These are phyloP conservation scores for Penicillium decumbens DNA, from an alignment of 2,329 filamentous ascomycete species.

Conservation along the genomic window DNA sequence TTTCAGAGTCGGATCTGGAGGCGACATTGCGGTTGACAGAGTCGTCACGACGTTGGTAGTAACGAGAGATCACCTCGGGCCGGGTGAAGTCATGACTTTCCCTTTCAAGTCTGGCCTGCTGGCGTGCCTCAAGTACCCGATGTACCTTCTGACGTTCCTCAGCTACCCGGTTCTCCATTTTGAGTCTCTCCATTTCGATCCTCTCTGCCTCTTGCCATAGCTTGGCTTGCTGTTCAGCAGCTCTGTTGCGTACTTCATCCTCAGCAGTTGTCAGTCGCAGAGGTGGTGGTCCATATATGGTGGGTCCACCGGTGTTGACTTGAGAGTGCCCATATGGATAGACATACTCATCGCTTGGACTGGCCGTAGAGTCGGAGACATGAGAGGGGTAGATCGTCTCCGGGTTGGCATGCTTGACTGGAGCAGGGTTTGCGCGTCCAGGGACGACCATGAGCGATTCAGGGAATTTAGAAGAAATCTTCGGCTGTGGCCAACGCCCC, in stretches of 20 bases:
- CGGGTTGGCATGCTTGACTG: not conserved
- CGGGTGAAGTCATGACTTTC: not conserved
- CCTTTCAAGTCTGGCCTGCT: not conserved
- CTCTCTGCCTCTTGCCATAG: not conserved
- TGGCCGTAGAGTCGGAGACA: not conserved
- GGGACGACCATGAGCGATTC: not conserved
- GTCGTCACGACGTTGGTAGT: not conserved
- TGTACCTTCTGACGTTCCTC: not conserved
- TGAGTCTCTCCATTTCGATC: not conserved
- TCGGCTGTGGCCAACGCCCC: not conserved
- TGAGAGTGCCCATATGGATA: not conserved
- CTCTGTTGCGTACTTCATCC: not conserved
- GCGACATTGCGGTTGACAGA: not conserved
- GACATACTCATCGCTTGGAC: not conserved
- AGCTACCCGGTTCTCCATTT: not conserved
- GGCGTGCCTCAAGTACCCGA: not conserved
- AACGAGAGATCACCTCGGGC: not conserved
- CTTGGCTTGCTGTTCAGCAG: not conserved
- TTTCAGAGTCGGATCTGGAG: not conserved
- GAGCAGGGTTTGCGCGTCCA: not conserved
- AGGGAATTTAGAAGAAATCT: not conserved
- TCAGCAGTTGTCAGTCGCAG: not conserved
- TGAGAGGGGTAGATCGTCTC: not conserved
- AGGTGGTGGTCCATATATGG: not conserved
- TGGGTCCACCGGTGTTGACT: not conserved